phyloP scores from a whole-genome alignment of 352 stramenopile genomes.

The Phytophthora sansomeana region DNA sequence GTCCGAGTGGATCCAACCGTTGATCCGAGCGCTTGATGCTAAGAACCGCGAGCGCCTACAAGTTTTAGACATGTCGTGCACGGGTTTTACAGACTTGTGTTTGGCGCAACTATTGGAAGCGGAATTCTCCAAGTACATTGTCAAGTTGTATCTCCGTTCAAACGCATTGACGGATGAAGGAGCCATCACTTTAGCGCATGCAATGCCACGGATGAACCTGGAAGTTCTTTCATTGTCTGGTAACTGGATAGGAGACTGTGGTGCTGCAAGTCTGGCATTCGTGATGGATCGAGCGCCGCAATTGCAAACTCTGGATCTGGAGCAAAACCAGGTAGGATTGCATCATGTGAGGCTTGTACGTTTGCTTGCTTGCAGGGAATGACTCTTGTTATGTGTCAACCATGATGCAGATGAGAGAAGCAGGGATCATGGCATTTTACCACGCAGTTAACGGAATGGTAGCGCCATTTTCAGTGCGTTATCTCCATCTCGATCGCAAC shows the following conservation, averaged over 20 bases:
- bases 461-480: conserved; percentile 44
- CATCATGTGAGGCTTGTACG: not conserved
- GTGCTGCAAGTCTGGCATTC: conserved; percentile 55
- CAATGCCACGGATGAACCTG: conserved; percentile 31
- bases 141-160: conserved; percentile 52
- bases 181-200: conserved; percentile 26
- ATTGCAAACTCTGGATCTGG: conserved; percentile 56
- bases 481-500: conserved; percentile 52
- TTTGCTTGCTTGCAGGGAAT: not conserved
- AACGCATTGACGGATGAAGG: conserved; percentile 48
- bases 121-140: conserved; percentile 27
- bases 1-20: not conserved
- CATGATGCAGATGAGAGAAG: conserved; percentile 42
- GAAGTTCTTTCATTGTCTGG: conserved; percentile 52
- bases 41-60: conserved; percentile 23
- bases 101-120: conserved; percentile 26
- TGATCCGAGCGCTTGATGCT: conserved; percentile 13
- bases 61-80: conserved; percentile 59
- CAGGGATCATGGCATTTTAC: conserved; percentile 44
- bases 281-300: conserved; percentile 44
- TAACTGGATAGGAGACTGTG: conserved; percentile 50
- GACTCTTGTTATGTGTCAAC: not conserved
- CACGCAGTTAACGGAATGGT: conserved; percentile 45
- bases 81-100: conserved; percentile 37
- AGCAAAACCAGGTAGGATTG: conserved; percentile 54